phyloP scores from a whole-genome alignment of 177 flowering plant species.

The Vitis hybrid region DNA sequence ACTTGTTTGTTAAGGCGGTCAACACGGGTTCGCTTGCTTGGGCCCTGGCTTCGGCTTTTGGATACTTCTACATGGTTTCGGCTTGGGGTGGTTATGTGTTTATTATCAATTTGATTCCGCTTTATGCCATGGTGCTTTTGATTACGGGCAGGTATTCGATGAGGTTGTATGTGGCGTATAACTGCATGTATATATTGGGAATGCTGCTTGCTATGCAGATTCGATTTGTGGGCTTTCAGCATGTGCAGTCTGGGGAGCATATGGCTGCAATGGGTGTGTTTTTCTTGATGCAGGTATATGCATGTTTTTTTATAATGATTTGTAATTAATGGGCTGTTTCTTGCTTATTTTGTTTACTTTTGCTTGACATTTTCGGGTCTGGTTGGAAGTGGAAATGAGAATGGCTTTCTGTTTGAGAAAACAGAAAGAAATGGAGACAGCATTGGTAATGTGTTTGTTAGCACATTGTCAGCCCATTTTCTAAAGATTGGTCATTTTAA shows the following conservation, averaged over 20 bases:
- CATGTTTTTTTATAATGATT: background rate
- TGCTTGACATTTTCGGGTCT: background rate
- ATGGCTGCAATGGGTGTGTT: conserved; percentile 99
- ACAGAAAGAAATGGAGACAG: too few species aligned
- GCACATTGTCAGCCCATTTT: too few species aligned
- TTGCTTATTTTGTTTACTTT: background rate
- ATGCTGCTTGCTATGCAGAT: conserved; percentile 99
- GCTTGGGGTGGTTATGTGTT: conserved; percentile 99
- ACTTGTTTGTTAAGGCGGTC: conserved; percentile 91
- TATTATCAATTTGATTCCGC: conserved; percentile 87
- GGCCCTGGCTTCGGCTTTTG: conserved; percentile 87
- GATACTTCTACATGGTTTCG: conserved; percentile 96
- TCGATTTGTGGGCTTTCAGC: conserved; percentile 98
- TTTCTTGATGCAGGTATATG: conserved; percentile 80
- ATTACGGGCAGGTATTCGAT: conserved; percentile 90
- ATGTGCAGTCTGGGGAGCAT: conserved; percentile 98
- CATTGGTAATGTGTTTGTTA: too few species aligned
- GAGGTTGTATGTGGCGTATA: conserved; percentile 92
- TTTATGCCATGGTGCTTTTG: conserved; percentile 87
- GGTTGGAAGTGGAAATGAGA: background rate
- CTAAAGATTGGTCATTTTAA: too few species aligned
- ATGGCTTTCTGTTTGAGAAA: too few species aligned
- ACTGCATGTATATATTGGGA: conserved; percentile 85
- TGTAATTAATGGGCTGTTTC: background rate
- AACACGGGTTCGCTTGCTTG: conserved; percentile 91